Evolutionary conservation across 306 rosid species (phyloP), one percentile per base, ranked within the genome.

Genomic region (Pterocarpus macrocarpus): DNA sequence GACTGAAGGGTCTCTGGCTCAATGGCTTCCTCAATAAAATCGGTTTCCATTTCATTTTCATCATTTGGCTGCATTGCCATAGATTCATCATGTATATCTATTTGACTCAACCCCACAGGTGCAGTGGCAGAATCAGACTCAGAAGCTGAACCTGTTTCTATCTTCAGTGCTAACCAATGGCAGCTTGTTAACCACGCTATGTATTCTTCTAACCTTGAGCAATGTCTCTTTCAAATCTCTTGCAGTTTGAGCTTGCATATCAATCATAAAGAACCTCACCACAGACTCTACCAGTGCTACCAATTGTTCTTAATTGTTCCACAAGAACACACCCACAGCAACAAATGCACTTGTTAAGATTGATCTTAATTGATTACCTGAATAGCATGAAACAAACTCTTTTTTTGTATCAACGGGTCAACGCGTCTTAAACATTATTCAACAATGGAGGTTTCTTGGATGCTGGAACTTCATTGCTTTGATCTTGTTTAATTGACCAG

Each of bases 221-320:
- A 76, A 49, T 0, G 53, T 64, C 64, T 76, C 73, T 12, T 64
- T 64, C 32, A 16, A 34, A 76, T 76, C 73, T 49, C 81, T 76
- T 17, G 32, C 53, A 0, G 12, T 6, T 2, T 52, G 81, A 77
- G 81, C 66, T 39, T 17, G 64, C 65, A 77, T 3, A 3, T 64
- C 30, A 22, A 64, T 12, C 2, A 1, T 12, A 32, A 76, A 35
- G 32, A 50, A 12, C 64, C 8, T 64, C 50, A 2, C 10, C 0
- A 74, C 33, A 4, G 41, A 74, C 14, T 73, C 7, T 0, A 0
- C 8, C 22, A 74, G 69, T 4, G 15, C 32, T 2, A 17, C 41
- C 0, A 73, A 50, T 8, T 58, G 8, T 0, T 3, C 22, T 12
- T 58, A n/a, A n/a, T n/a, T n/a, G n/a, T n/a, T n/a, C n/a, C 28